Percentiles rank a stretch among this genome's conserved stretches.
Conservation (phyloP, 2,329 filamentous ascomycete species). For the Colletotrichum ledebouriae region DNA sequence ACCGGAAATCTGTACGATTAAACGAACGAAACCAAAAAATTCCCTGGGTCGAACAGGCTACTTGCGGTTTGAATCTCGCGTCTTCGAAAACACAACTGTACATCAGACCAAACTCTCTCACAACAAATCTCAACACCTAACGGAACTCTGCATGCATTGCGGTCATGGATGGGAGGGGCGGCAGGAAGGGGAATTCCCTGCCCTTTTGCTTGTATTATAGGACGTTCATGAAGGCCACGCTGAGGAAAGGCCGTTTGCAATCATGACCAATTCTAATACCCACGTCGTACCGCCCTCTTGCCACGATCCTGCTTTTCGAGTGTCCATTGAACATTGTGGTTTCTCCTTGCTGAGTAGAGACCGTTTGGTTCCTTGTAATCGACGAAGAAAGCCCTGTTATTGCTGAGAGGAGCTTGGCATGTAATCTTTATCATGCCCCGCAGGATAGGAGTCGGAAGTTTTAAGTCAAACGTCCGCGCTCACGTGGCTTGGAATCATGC, state of each 20-base stretch:
- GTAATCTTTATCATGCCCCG: too few species aligned
- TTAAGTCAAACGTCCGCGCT: too few species aligned
- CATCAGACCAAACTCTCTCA: conserved; percentile 40
- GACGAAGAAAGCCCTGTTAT: too few species aligned
- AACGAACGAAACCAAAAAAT: background rate
- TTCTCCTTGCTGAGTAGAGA: too few species aligned
- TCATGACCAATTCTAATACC: conserved; percentile 41
- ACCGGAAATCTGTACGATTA: background rate
- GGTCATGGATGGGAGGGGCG: conserved; percentile 40
- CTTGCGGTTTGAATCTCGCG: conserved; percentile 22
- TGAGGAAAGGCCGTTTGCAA: conserved; percentile 34
- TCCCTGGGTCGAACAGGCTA: conserved; percentile 17
- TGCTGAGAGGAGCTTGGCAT: too few species aligned
- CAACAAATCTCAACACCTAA: conserved; percentile 32
- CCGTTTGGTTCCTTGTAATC: too few species aligned
- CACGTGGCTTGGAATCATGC: too few species aligned
- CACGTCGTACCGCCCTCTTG: background rate
- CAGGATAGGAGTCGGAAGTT: too few species aligned
- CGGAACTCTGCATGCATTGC: conserved; percentile 41
- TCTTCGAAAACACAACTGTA: conserved; percentile 35
- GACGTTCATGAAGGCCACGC: conserved; percentile 39
- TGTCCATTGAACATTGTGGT: too few species aligned
- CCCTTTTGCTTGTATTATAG: conserved; percentile 42
- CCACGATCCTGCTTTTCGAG: background rate
- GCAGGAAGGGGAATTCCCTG: conserved; percentile 40